Conservation (phyloP, 1,139 yeast genomes). For the Saccharomyces hybrid region DNA sequence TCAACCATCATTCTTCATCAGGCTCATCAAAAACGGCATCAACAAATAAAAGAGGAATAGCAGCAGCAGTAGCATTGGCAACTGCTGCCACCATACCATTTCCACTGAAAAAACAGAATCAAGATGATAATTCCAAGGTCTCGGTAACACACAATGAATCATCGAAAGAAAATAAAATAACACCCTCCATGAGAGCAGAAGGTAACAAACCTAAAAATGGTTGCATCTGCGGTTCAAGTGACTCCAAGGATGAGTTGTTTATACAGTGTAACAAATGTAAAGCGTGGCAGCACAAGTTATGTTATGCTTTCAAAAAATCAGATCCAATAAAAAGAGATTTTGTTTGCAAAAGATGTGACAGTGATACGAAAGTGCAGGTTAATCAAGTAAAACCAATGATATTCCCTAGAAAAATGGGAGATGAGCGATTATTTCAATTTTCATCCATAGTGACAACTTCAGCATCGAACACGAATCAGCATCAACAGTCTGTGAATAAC, state of each 20-base stretch:
- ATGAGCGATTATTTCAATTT: constrained; percentile 6
- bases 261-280: constrained; percentile 88
- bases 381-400: constrained; percentile 41
- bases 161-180: constrained; percentile 38
- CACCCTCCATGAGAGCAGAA: constrained; percentile 71
- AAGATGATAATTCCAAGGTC: constrained; percentile 4
- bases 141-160: neutral
- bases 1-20: neutral
- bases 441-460: neutral
- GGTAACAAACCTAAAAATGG: constrained; percentile 43
- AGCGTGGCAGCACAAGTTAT: constrained; percentile 89
- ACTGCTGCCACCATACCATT: constrained; percentile 26
- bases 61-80: constrained; percentile 27
- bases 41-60: constrained; percentile 5
- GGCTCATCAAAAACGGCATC: neutral
- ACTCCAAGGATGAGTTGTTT: constrained; percentile 78
- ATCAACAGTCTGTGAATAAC: neutral
- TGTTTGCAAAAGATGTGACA: constrained; percentile 69
- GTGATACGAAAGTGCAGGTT: constrained; percentile 48
- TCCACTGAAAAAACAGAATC: constrained; percentile 12
- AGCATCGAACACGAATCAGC: neutral
- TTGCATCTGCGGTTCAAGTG: constrained; percentile 57
- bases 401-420: constrained; percentile 14
- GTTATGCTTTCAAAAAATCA: constrained; percentile 68
- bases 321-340: constrained; percentile 80